These are phyloP conservation scores for Fraxinus dipetala DNA, from an alignment of 305 asterid genomes.

Conservation along the genomic window DNA sequence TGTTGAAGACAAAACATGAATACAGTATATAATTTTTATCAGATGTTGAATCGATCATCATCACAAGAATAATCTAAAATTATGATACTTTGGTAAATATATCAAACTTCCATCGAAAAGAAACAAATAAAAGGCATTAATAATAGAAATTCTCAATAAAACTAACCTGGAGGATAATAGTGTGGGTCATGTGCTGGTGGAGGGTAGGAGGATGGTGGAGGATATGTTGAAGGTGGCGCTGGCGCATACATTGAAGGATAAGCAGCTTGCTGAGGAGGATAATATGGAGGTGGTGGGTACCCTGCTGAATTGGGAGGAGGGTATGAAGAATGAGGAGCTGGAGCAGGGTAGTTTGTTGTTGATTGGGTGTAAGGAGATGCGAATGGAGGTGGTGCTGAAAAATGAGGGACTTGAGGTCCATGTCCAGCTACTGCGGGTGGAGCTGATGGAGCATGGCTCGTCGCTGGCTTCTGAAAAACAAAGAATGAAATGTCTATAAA, in stretches of 20 bases:
- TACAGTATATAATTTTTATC: neutral
- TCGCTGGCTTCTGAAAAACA: constrained; percentile 62
- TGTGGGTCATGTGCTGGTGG: constrained; percentile 29
- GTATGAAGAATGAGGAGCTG: constrained; percentile 40
- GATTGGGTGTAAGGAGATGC: constrained; percentile 30
- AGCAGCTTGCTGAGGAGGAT: constrained; percentile 40
- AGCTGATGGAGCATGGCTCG: constrained; percentile 51
- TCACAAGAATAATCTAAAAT: neutral
- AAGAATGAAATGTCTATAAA: neutral
- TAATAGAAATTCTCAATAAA: neutral
- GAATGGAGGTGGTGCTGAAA: constrained; percentile 54
- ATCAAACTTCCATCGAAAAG: neutral
- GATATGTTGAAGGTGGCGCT: constrained; percentile 29
- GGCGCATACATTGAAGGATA: constrained; percentile 61
- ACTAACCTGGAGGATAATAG: constrained; percentile 37
- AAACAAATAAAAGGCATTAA: neutral
- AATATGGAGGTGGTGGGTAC: constrained; percentile 59
- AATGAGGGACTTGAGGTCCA: constrained; percentile 37
- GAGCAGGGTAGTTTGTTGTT: constrained; percentile 29
- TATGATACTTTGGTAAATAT: neutral
- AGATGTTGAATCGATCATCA: neutral
- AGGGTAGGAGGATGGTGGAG: constrained; percentile 13
- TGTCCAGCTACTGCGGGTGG: constrained; percentile 39
- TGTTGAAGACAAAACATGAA: too few species aligned
- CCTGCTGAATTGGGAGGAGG: constrained; percentile 47